Conservation (phyloP, 208 protist species). For the Crithidia sp. region DNA sequence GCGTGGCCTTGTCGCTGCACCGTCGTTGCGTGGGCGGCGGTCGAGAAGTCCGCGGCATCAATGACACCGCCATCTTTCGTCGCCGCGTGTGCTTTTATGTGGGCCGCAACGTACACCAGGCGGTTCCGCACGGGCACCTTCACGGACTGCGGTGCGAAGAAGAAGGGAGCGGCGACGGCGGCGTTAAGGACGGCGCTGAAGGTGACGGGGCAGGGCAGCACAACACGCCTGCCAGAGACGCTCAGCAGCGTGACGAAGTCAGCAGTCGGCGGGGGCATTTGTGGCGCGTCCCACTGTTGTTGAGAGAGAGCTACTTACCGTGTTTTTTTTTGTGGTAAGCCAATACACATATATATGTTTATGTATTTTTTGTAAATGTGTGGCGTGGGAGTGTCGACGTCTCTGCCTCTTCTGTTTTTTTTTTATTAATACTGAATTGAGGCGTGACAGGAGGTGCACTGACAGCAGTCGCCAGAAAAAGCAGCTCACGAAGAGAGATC, state of each 20-base stretch:
- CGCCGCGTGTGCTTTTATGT: slow-evolving; percentile 1
- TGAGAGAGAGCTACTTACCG: background rate
- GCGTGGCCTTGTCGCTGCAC: background rate
- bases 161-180: slow-evolving; percentile 40
- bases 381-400: background rate
- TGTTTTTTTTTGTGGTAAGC: slow-evolving; percentile 7
- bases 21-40: background rate
- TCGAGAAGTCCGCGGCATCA: slow-evolving; percentile 22
- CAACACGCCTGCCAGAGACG: slow-evolving; percentile 45
- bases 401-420: background rate
- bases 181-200: slow-evolving; percentile 39
- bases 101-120: slow-evolving; percentile 17
- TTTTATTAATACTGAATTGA: background rate
- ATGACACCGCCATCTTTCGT: slow-evolving; percentile 10
- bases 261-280: background rate
- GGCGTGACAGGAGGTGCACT: background rate
- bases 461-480: no score
- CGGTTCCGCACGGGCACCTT: slow-evolving; percentile 37
- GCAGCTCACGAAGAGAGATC: background rate
- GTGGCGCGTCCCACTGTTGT: background rate
- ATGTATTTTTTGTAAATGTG: slow-evolving; percentile 2
- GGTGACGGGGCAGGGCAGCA: slow-evolving; percentile 46
- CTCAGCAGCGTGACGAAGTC: slow-evolving; percentile 40
- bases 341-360: slow-evolving; percentile 28
- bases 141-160: slow-evolving; percentile 35